Base-by-base conservation (phyloP, 2,329 filamentous ascomycete species). In the Xylariaceae sp. region DNA sequence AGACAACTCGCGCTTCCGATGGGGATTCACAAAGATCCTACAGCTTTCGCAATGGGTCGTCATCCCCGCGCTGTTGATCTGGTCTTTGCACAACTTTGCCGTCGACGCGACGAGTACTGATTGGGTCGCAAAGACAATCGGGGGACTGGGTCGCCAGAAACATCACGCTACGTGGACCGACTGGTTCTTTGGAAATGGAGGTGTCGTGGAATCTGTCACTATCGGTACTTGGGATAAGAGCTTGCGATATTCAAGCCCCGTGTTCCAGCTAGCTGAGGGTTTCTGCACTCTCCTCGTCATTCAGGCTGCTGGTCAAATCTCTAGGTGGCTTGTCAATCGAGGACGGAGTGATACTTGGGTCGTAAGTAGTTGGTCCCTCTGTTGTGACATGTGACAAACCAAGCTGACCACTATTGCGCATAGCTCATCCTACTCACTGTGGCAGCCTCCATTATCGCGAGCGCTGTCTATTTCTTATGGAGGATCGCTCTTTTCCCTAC, bases 251-350 rank as follows among this genome's bases (percentile, higher is more conserved):
- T 95, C 91, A 25, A 94, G 88, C 4, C 93, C 93, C 0, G 79
- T 95, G 41, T 98, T 97, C 71, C 93, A 98, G 70, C 75, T 98
- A 7, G 81, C 87, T 42, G 93, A 98, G 67, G 93, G 93, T 6
- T 98, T 98, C 70, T 97, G 93, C 74, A 97, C 89, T 62, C 72
- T 98, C 58, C 72, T 97, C 45, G 91, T 97, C 54, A 97, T 98
- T 47, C 93, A 98, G 68, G 89, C 91, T 16, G 85, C 88, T 12
- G 93, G 93, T 0, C 92, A 96, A 66, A 90, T 97, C 55, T 95
- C 93, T 17, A 80, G 88, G 66, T 97, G 90, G 85, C 79, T 97
- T 22, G 92, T 97, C 44, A 97, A 97, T 69, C 77, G 87, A 60
- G 90, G 92, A 59, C 82, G 89, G 60, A 94, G 91, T 60, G 93